phyloP scores from a whole-genome alignment of 805 yeast genomes.

The Henningerozyma blattae region DNA sequence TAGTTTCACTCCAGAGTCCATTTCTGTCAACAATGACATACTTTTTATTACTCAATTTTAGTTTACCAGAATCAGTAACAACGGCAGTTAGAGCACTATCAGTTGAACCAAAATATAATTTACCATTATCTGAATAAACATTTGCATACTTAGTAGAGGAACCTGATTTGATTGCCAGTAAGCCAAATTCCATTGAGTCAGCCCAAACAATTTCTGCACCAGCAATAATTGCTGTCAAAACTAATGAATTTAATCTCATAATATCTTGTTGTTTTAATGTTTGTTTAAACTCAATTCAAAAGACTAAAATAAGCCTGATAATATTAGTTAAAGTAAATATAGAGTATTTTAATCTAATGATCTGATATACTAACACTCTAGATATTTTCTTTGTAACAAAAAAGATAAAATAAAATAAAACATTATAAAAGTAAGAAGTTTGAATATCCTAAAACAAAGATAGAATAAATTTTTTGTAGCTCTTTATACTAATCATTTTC shows the following conservation, averaged over 20 bases:
- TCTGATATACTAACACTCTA: no score
- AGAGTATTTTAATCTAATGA: no score
- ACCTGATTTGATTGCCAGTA: constrained; percentile 26
- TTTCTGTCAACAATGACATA: constrained; percentile 19
- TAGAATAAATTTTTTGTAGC: no score
- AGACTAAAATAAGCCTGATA: no score
- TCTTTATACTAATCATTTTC: no score
- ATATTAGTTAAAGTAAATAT: no score
- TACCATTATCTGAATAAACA: constrained; percentile 11
- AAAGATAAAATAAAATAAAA: no score
- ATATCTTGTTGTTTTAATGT: no score
- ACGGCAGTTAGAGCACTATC: constrained; percentile 8
- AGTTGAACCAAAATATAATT: constrained; percentile 6
- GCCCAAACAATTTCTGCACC: constrained; percentile 19
- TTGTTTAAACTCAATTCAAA: no score
- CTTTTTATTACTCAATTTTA: constrained; percentile 17
- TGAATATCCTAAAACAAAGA: no score
- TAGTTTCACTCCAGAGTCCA: constrained; percentile 13
- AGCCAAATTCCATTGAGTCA: constrained; percentile 27
- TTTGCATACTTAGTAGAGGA: constrained; percentile 6
- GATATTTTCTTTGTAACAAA: no score
- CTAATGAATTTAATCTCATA: constrained; percentile 5
- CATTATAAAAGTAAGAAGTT: no score
- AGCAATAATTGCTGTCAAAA: constrained; percentile 18
- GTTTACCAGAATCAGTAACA: constrained; percentile 24